Percentiles rank a stretch among this genome's conserved stretches.
phyloP scores from a whole-genome alignment of 1,284 basidiomycete genomes.

The Hemileia vastatrix region DNA sequence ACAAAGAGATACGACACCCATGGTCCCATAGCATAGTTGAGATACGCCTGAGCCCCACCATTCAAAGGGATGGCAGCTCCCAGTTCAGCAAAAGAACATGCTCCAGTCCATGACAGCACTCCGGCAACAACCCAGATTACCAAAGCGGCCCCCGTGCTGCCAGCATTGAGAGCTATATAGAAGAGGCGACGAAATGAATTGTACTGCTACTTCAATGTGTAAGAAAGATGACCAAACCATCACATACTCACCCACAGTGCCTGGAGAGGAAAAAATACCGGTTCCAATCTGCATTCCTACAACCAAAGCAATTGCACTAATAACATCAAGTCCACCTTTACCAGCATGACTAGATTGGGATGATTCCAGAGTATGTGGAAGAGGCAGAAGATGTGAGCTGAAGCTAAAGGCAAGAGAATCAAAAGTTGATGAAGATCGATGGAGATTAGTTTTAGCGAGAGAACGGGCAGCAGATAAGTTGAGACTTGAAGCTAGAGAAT shows the following conservation, averaged over 20 bases:
- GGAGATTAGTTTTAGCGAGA: too few species aligned
- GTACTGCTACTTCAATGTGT: too few species aligned
- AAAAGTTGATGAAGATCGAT: too few species aligned
- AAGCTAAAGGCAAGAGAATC: too few species aligned
- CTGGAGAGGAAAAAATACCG: slow-evolving; percentile 66
- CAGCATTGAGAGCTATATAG: slow-evolving; percentile 39
- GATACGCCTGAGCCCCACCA: slow-evolving; percentile 43
- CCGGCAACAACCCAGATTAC: slow-evolving; percentile 39
- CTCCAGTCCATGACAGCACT: slow-evolving; percentile 39
- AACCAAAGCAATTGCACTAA: slow-evolving; percentile 66
- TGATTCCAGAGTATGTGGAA: slow-evolving; percentile 4
- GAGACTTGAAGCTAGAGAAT: too few species aligned
- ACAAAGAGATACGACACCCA: too few species aligned
- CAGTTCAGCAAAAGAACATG: slow-evolving; percentile 67
- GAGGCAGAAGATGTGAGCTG: slow-evolving; percentile 7
- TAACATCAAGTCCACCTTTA: slow-evolving; percentile 22
- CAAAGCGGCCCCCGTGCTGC: slow-evolving; percentile 36
- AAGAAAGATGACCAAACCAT: too few species aligned
- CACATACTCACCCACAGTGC: too few species aligned
- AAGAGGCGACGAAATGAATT: too few species aligned
- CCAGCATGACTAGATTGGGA: too few species aligned
- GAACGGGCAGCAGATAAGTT: too few species aligned
- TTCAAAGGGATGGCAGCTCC: slow-evolving; percentile 69
- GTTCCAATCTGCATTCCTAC: slow-evolving; percentile 80
- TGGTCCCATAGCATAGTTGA: slow-evolving; percentile 75